A percentile compares a stretch with the other conserved stretches of the same genome.
These are phyloP conservation scores for Chloromonas sp. DNA, from an alignment of 163 green algal species.

Conservation along the genomic window DNA sequence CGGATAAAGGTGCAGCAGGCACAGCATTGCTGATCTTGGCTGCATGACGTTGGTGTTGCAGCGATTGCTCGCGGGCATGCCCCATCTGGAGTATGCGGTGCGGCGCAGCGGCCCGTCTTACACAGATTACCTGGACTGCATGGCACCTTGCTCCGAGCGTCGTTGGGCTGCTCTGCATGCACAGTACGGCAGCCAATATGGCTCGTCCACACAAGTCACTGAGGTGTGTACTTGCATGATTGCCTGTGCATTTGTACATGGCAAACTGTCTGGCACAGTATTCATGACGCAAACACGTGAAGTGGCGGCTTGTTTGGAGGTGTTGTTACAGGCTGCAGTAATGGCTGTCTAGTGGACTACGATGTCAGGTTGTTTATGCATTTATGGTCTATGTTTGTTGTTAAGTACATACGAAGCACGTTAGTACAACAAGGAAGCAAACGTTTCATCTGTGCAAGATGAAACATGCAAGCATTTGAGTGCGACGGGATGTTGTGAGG, in stretches of 20 bases:
- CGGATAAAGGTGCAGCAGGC: background rate
- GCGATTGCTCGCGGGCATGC: slow-evolving; percentile 31
- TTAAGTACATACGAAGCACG: no score
- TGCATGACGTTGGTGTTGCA: background rate
- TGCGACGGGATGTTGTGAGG: background rate
- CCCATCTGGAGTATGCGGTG: slow-evolving; percentile 34
- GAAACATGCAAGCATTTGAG: background rate
- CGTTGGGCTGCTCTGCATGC: background rate
- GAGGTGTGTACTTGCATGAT: background rate
- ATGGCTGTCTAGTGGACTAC: no score
- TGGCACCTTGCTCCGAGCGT: slow-evolving; percentile 7
- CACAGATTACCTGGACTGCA: slow-evolving; percentile 22
- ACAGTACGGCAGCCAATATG: background rate
- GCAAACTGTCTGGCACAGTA: background rate
- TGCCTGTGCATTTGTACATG: background rate
- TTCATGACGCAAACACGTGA: background rate
- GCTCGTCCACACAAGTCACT: background rate
- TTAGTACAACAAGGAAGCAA: no score
- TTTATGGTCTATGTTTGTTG: no score
- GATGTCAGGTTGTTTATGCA: no score
- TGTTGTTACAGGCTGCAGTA: background rate
- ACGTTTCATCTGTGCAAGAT: background rate
- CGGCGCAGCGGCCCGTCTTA: slow-evolving; percentile 20
- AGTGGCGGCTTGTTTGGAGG: background rate
- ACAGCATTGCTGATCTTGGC: background rate